These are phyloP conservation scores for Eucalyptus sp. DNA, from an alignment of 345 rosid species.

Conservation along the genomic window DNA sequence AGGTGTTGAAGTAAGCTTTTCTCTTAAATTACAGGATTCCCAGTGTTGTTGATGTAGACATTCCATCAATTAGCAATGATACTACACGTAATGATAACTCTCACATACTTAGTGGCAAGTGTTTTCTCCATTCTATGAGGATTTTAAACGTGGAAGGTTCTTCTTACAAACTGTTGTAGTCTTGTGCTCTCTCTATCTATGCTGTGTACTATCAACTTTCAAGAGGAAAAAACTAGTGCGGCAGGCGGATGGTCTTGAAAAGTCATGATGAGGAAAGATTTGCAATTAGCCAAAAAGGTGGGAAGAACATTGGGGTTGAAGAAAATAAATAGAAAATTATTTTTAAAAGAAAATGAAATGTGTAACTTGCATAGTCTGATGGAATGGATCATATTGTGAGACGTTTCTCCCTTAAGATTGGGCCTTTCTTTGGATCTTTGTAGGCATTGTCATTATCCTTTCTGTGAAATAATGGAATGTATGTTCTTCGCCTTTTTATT, in stretches of 20 bases:
- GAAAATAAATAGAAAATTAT: not conserved
- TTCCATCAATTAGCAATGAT: not conserved
- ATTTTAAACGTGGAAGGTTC: not conserved
- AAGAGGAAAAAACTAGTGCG: not conserved
- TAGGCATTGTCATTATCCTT: not conserved
- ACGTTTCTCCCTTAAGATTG: not conserved
- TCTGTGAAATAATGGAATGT: not conserved
- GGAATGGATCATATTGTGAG: not conserved
- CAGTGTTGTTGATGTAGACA: not conserved
- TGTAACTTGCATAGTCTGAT: not conserved
- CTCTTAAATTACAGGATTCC: not conserved
- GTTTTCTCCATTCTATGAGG: not conserved
- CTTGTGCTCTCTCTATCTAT: not conserved
- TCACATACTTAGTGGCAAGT: not conserved
- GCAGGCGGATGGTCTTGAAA: not conserved
- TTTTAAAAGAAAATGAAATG: not conserved
- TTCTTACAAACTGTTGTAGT: not conserved
- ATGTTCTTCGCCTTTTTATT: not conserved
- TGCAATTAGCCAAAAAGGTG: not conserved
- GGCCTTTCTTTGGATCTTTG: not conserved
- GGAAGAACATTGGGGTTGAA: not conserved
- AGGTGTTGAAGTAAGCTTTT: slow-evolving; percentile 66
- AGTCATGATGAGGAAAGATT: not conserved
- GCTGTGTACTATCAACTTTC: not conserved
- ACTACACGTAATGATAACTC: not conserved